phyloP scores from a whole-genome alignment of 2,329 filamentous ascomycete species.

The Zymoseptoria brevis region DNA sequence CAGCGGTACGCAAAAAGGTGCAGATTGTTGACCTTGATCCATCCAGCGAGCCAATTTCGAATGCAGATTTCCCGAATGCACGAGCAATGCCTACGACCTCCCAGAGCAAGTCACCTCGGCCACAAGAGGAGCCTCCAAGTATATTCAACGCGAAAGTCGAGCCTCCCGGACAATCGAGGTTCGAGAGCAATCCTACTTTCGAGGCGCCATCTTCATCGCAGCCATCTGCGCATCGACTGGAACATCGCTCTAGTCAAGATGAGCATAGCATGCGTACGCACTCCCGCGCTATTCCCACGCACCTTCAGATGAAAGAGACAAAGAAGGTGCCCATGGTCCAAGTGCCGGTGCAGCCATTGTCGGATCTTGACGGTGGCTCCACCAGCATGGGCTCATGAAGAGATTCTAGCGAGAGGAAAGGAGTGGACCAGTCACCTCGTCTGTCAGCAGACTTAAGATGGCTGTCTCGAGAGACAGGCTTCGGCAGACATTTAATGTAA shows the following conservation, averaged over 20 bases:
- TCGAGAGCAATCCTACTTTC: neutral
- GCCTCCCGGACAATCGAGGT: neutral
- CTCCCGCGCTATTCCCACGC: conserved; percentile 20
- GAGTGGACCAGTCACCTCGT: neutral
- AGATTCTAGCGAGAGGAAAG: neutral
- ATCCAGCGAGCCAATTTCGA: conserved; percentile 14
- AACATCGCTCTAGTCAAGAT: conserved; percentile 12
- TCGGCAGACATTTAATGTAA: neutral
- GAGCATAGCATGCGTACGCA: conserved; percentile 15
- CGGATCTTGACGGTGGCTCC: conserved; percentile 27
- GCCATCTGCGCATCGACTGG: neutral
- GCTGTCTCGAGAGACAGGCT: neutral
- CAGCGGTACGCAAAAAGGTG: conserved; percentile 21
- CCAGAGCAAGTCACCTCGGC: neutral
- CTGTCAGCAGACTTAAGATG: neutral
- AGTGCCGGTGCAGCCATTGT: conserved; percentile 34
- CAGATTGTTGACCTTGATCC: conserved; percentile 16
- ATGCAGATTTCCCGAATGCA: conserved; percentile 15
- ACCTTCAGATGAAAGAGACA: conserved; percentile 16
- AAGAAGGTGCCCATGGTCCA: conserved; percentile 38
- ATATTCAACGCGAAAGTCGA: conserved; percentile 4
- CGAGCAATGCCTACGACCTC: neutral
- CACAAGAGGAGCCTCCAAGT: conserved; percentile 3
- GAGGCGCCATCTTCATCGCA: neutral
- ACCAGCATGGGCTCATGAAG: neutral